Conservation (phyloP, 2,329 filamentous ascomycete genomes). For the Chalaropsis thielavioides region DNA sequence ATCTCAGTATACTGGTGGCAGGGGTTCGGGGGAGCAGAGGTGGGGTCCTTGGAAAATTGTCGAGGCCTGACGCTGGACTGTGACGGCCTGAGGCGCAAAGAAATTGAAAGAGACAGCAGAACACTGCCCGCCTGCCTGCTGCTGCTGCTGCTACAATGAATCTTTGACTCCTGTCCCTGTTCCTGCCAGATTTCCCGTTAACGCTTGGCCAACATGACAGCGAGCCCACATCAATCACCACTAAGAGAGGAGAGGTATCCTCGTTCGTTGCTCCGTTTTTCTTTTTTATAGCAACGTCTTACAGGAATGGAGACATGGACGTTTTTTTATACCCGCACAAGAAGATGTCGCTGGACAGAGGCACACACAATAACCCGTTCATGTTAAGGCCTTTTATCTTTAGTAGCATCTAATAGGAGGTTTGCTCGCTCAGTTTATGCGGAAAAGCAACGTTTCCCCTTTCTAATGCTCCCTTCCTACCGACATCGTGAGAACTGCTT, state of each 20-base stretch:
- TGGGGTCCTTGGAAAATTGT: constrained; percentile 17
- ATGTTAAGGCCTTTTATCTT: neutral
- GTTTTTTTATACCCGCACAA: neutral
- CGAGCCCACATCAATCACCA: neutral
- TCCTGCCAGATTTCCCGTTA: neutral
- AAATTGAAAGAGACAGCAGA: neutral
- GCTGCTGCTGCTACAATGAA: no score
- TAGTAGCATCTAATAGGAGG: no score
- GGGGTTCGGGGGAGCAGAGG: constrained; percentile 14
- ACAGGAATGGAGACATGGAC: neutral
- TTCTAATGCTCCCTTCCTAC: no score
- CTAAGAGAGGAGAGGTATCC: neutral
- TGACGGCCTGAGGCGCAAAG: constrained; percentile 16
- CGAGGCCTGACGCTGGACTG: constrained; percentile 14
- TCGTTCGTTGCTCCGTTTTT: neutral
- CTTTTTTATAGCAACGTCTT: neutral
- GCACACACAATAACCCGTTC: no score
- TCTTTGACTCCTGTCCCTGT: neutral
- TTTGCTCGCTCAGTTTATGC: no score
- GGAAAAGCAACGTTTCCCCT: no score
- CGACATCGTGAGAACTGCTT: no score
- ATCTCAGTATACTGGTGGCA: constrained; percentile 16
- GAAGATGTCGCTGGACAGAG: neutral
- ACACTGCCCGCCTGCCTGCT: no score
- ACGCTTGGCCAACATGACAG: neutral